These are phyloP conservation scores for Crucihimalaya himalaica DNA, from an alignment of 345 rosid genomes.

Conservation along the genomic window DNA sequence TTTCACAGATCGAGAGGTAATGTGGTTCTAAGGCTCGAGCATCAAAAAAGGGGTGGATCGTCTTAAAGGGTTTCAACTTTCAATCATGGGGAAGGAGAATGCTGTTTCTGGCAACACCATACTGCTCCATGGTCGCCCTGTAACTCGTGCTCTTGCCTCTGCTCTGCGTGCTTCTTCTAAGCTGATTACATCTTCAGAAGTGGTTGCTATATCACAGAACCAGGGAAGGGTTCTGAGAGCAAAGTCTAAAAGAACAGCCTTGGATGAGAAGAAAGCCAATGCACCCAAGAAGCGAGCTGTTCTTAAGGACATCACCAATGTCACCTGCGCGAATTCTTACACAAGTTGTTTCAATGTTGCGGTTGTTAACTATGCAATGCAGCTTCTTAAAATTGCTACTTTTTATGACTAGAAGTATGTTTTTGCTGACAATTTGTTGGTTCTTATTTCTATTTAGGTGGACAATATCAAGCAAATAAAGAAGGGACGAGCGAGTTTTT, in stretches of 20 bases:
- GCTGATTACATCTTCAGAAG: conserved; percentile 39
- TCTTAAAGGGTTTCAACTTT: conserved; percentile 39
- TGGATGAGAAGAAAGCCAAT: conserved; percentile 49
- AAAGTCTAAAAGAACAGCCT: conserved; percentile 55
- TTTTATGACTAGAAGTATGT: background rate
- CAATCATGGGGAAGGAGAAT: conserved; percentile 61
- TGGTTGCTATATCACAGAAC: conserved; percentile 42
- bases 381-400: conserved; percentile 4
- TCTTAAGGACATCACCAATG: conserved; percentile 76
- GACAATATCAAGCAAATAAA: conserved; percentile 49
- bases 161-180: conserved; percentile 49
- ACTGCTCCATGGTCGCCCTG: conserved; percentile 47
- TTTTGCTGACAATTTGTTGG: conserved; percentile 2
- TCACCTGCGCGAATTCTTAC: conserved; percentile 48
- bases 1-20: conserved; percentile 18
- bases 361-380: conserved; percentile 39
- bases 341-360: conserved; percentile 55
- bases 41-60: conserved; percentile 30
- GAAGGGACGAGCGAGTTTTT: conserved; percentile 43
- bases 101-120: conserved; percentile 38
- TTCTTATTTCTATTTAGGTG: conserved; percentile 46
- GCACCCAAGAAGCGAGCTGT: conserved; percentile 63
- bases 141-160: conserved; percentile 78
- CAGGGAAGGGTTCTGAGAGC: conserved; percentile 39
- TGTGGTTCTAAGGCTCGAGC: conserved; percentile 16